These are phyloP conservation scores for Barnettozyma pratensis DNA, from an alignment of 805 yeast species.

Conservation along the genomic window DNA sequence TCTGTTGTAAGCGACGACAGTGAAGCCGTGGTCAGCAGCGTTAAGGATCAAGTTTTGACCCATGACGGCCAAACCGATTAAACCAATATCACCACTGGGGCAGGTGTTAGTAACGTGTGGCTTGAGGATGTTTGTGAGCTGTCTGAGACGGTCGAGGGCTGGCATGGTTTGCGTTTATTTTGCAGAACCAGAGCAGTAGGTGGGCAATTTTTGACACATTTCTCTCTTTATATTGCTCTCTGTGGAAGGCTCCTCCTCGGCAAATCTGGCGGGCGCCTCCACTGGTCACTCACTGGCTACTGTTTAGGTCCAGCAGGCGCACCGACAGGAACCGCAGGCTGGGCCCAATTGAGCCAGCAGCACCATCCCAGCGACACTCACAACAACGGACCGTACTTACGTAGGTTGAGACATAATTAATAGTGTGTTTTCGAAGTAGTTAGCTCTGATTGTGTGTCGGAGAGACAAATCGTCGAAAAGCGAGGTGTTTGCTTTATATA, in stretches of 20 bases:
- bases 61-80: conserved; percentile 99
- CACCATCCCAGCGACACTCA: no score
- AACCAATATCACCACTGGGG: conserved; percentile 88
- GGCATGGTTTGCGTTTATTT: neutral
- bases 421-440: neutral
- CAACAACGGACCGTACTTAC: conserved; percentile 10
- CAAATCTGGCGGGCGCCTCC: no score
- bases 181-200: no score
- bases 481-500: neutral
- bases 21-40: conserved; percentile 98
- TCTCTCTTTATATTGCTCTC: no score
- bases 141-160: conserved; percentile 11
- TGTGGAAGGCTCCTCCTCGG: no score
- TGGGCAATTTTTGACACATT: no score
- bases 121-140: conserved; percentile 3
- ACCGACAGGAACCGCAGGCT: no score
- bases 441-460: neutral
- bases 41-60: conserved; percentile 96
- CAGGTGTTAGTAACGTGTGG: conserved; percentile 14
- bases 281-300: no score
- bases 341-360: neutral
- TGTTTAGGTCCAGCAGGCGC: no score
- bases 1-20: conserved; percentile 98
- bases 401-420: conserved; percentile 22
- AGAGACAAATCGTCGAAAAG: neutral